Percentiles rank a stretch among this genome's conserved stretches.
Conservation (phyloP, 768 basidiomycete genomes). For the Suillus tomentosus region DNA sequence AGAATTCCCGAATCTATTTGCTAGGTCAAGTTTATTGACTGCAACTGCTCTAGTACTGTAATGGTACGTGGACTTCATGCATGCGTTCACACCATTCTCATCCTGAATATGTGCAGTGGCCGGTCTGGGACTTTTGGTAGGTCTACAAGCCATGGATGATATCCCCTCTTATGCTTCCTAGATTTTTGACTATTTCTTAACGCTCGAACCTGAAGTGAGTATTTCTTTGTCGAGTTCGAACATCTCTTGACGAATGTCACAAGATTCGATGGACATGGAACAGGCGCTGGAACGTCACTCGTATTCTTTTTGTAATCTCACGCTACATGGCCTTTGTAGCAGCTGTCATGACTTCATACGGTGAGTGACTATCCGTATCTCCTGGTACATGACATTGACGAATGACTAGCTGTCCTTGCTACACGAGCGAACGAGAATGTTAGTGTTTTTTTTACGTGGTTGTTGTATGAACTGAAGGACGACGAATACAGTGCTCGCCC, state of each 20-base stretch:
- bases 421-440: not conserved
- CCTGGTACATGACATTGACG: not conserved
- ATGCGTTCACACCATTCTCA: not conserved
- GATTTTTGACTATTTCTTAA: slow-evolving; percentile 7
- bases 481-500: not conserved
- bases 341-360: slow-evolving; percentile 13
- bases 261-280: slow-evolving; percentile 12
- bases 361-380: not conserved
- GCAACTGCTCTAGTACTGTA: not conserved
- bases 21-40: not conserved
- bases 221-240: too few species aligned
- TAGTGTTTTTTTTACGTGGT: not conserved
- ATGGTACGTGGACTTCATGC: not conserved
- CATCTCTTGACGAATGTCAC: not conserved
- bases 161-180: not conserved
- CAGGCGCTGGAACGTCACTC: slow-evolving; percentile 5
- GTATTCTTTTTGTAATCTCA: slow-evolving; percentile 9
- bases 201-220: not conserved
- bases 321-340: slow-evolving; percentile 12
- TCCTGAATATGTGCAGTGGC: slow-evolving; percentile 1
- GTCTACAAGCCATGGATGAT: not conserved
- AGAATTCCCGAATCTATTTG: not conserved
- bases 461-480: not conserved
- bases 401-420: not conserved
- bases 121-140: slow-evolving; percentile 3